phyloP scores from a whole-genome alignment of 352 stramenopile genomes.

The Pythium plurisporium region DNA sequence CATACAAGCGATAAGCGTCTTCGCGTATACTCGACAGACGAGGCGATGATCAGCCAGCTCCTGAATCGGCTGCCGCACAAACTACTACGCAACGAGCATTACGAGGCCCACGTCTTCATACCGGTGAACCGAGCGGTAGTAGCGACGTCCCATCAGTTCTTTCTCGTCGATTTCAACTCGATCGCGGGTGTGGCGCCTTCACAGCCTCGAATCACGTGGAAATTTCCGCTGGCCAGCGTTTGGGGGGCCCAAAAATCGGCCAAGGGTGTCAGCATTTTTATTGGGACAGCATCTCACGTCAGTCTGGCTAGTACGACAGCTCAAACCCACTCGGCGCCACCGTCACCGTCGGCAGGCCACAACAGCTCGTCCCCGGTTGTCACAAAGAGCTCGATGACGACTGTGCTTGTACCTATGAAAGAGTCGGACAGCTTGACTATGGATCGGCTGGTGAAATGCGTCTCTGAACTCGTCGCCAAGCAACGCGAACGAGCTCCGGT shows the following conservation, averaged over 20 bases:
- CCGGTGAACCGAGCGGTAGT: slow-evolving; percentile 59
- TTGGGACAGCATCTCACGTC: slow-evolving; percentile 35
- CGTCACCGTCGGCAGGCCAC: slow-evolving; percentile 1
- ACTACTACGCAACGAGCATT: slow-evolving; percentile 68
- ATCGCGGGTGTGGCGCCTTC: slow-evolving; percentile 24
- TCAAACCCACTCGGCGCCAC: background rate
- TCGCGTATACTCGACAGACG: slow-evolving; percentile 69
- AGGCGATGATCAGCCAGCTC: slow-evolving; percentile 63
- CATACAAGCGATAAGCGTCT: slow-evolving; percentile 72
- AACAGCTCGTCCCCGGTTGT: slow-evolving; percentile 13
- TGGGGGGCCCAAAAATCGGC: slow-evolving; percentile 40
- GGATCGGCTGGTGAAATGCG: slow-evolving; percentile 37
- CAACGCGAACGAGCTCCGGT: slow-evolving; percentile 35
- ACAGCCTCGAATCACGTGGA: slow-evolving; percentile 39
- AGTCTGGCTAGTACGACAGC: slow-evolving; percentile 22
- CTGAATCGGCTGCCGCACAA: slow-evolving; percentile 51
- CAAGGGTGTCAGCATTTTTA: slow-evolving; percentile 43
- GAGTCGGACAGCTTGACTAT: slow-evolving; percentile 25
- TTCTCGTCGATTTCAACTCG: slow-evolving; percentile 46
- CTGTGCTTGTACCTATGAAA: slow-evolving; percentile 40
- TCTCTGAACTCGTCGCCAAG: slow-evolving; percentile 34
- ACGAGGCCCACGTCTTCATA: slow-evolving; percentile 73
- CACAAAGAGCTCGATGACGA: slow-evolving; percentile 48
- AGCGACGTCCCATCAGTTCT: slow-evolving; percentile 68
- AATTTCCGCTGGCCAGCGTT: slow-evolving; percentile 36